These are phyloP conservation scores for Penicillium angulare DNA, from an alignment of 495 filamentous ascomycete species.

Conservation along the genomic window DNA sequence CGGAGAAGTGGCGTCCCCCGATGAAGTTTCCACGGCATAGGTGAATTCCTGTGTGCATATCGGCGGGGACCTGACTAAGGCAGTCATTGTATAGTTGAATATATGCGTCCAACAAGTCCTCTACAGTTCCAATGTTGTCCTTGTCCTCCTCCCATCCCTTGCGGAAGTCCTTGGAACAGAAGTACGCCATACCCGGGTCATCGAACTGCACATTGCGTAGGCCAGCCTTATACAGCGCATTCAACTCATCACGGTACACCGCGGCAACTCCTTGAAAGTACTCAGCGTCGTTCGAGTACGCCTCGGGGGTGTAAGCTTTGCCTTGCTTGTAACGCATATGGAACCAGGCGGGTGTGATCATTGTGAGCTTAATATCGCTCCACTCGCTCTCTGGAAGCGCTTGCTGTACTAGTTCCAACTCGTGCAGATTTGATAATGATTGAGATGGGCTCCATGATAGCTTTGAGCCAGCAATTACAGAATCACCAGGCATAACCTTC, in stretches of 20 bases:
- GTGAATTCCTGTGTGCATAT: conserved; percentile 66
- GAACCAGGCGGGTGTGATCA: conserved; percentile 65
- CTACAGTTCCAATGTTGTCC: conserved; percentile 49
- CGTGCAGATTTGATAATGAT: conserved; percentile 51
- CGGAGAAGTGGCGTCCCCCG: conserved; percentile 55
- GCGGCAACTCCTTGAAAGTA: conserved; percentile 62
- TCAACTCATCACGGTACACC: conserved; percentile 60
- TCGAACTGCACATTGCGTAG: conserved; percentile 65
- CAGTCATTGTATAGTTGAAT: conserved; percentile 62
- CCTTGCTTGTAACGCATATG: conserved; percentile 64
- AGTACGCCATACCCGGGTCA: conserved; percentile 63
- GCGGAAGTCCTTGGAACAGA: conserved; percentile 64
- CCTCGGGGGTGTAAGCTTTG: conserved; percentile 51
- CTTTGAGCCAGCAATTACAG: conserved; percentile 63
- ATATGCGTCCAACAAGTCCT: conserved; percentile 58
- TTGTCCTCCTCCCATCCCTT: conserved; percentile 58
- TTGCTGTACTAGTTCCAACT: conserved; percentile 56
- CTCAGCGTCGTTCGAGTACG: conserved; percentile 56
- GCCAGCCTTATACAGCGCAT: conserved; percentile 59
- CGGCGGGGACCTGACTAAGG: conserved; percentile 52
- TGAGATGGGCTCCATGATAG: conserved; percentile 54
- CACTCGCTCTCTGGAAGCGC: conserved; percentile 45
- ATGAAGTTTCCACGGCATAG: conserved; percentile 58
- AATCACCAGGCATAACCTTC: conserved; percentile 59
- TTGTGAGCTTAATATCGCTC: conserved; percentile 61